A percentile compares a stretch with the other conserved stretches of the same genome.
phyloP scores from a whole-genome alignment of 805 yeast genomes.

The Metschnikowia lochheadii region DNA sequence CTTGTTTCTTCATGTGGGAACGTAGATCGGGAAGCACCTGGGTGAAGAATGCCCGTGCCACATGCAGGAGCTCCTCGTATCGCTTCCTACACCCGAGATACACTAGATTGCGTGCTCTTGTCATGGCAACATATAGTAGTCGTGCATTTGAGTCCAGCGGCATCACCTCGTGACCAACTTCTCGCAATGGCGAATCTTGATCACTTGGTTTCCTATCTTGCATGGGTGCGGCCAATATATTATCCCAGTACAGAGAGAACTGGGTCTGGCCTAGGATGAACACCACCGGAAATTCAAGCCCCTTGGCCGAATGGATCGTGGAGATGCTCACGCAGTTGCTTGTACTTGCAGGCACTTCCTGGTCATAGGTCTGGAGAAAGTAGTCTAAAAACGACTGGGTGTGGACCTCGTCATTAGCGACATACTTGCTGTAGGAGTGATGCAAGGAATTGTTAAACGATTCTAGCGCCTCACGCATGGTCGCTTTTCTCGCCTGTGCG shows the following conservation, averaged over 20 bases:
- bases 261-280: slow-evolving; percentile 35
- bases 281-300: slow-evolving; percentile 68
- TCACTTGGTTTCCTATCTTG: not conserved
- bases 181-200: not conserved
- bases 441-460: slow-evolving; percentile 17
- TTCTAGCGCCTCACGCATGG: slow-evolving; percentile 8
- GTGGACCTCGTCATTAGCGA: slow-evolving; percentile 5
- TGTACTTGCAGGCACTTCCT: slow-evolving; percentile 26
- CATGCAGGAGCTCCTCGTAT: slow-evolving; percentile 3
- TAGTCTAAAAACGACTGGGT: slow-evolving; percentile 29
- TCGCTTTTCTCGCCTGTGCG: slow-evolving; percentile 5
- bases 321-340: slow-evolving; percentile 47
- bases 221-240: not conserved
- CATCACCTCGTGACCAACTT: not conserved
- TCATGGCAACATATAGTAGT: slow-evolving; percentile 59
- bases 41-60: slow-evolving; percentile 4
- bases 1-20: not conserved
- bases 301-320: slow-evolving; percentile 73
- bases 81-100: slow-evolving; percentile 27
- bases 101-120: slow-evolving; percentile 52
- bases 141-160: slow-evolving; percentile 17
- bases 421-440: slow-evolving; percentile 10
- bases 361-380: slow-evolving; percentile 40
- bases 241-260: slow-evolving; percentile 13
- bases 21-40: slow-evolving; percentile 5